Evolutionary conservation across 164 flowering plant species (phyloP), one percentile per base, ranked within the genome.

Genomic region (Chimonanthus praecox): DNA sequence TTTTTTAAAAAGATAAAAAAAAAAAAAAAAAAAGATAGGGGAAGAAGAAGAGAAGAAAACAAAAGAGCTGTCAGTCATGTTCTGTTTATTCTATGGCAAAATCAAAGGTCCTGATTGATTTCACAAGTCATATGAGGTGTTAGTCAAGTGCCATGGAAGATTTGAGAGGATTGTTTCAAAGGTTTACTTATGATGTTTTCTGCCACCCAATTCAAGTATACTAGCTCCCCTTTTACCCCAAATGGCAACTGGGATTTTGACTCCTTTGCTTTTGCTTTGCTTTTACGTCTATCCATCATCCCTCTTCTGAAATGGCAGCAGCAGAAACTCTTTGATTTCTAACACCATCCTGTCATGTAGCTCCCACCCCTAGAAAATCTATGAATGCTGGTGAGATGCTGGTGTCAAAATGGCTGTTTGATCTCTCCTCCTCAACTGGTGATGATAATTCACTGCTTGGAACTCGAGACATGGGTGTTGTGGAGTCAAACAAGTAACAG

Each of bases 291-390:
- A 54, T 15, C 60, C 11, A 54, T 54, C 11, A 54, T 54, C 60
- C 33, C 33, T 33, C 33, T 33, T 33, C 33, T 33, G 33, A 33
- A 33, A 33, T 33, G 33, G 33, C 33, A 33, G 33, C 33, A 33
- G 33, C 33, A 33, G 33, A 33, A 33, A 33, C 33, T 33, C 33
- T 33, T 33, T 33, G 33, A 33, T 33, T 33, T 33, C 33, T 33
- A 33, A 33, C 33, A 33, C 33, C 33, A 0, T 1, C 33, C 33
- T 33, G 2, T 87, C 81, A 90, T 61, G 85, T 85, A 80, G 89
- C 87, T 83, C 96, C 96, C 11, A 91, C 89, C 71, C 96, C 96
- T 73, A 89, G 96, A 76, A 91, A 91, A 80, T 91, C 96, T 76
- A 89, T 85, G 86, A 91, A 91, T 43, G 80, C 81, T 49, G 90